Base-by-base conservation (phyloP, 108 stramenopile genomes). In the Licmophora abbreviata region DNA sequence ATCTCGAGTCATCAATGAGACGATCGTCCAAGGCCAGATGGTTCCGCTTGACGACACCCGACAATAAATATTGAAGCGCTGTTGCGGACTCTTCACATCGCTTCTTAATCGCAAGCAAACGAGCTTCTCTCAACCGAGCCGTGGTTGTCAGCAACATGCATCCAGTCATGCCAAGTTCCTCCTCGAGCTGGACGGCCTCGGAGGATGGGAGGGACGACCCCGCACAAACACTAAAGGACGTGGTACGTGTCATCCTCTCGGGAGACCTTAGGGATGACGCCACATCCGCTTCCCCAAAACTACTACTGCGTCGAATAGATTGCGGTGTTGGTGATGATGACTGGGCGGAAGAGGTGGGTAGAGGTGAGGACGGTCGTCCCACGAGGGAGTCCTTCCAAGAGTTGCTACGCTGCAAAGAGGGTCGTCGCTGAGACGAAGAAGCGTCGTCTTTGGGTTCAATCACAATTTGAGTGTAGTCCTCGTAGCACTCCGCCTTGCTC, bases 11-110 rank as follows among this genome's bases (percentile, higher is more conserved):
- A 31, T 77, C 65, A 15, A 80, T 71, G 8, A 85, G 51, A 6
- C 74, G 57, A 61, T 93, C 78, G 57, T 95, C 91, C 26, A 93
- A 54, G 24, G 75, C 77, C 9, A 95, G 69, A 64, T 92, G 87
- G 69, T 95, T 95, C 36, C 94, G 69, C 67, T 95, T 95, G 29
- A 88, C 73, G 0, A 93, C 76, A 7, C 83, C 84, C 5, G 70
- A 67, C 1, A 95, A 64, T 28, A 87, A 63, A 50, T 70, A 76
- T 41, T 79, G 73, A 20, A 94, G 74, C 24, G 77, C 56, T 17
- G 66, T 41, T 34, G 58, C 68, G n/a, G 48, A 44, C 29, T 75
- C 64, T 54, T 64, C 66, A 11, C 23, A 31, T 14, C 30, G 26
- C 9, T 36, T n/a, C 12, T 18, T 20, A 11, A 69, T 37, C 9